A percentile compares a stretch with the other conserved stretches of the same genome.
Evolutionary conservation across 148 eudicot species (phyloP).

Genomic region (Tetragonia tetragonoides): DNA sequence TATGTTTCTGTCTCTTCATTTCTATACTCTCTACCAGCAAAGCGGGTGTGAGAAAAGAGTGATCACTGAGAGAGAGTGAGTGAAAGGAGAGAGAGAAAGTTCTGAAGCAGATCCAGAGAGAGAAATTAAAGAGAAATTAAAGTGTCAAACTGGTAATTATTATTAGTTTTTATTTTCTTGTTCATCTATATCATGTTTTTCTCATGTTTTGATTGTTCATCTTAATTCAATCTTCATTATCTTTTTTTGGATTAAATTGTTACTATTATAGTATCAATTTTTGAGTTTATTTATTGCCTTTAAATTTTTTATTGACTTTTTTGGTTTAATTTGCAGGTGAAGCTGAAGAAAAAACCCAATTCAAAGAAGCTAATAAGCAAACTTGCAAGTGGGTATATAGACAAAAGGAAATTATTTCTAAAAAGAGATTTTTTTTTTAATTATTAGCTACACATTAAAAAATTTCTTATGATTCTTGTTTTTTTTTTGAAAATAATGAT

Average conservation of each 20-base stretch:
- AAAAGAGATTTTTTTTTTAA: not conserved
- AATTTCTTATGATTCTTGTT: not conserved
- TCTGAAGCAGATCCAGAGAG: no score
- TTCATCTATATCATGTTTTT: no score
- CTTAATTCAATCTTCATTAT: no score
- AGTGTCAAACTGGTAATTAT: no score
- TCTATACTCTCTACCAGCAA: not conserved
- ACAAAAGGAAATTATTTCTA: conserved; percentile 15
- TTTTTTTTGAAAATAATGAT: not conserved
- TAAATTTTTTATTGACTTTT: not conserved
- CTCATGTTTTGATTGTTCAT: no score
- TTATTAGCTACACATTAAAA: not conserved
- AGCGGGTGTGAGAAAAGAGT: conserved; percentile 4
- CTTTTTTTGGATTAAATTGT: no score
- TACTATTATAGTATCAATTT: no score
- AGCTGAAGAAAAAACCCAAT: not conserved
- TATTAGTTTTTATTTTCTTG: no score
- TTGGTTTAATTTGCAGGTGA: conserved; percentile 1
- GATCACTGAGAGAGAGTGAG: not conserved
- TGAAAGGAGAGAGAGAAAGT: not conserved
- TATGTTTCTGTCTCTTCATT: no score
- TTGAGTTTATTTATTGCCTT: not conserved
- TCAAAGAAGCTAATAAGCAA: not conserved
- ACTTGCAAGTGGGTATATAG: conserved; percentile 15
- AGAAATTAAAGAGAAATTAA: no score